These are phyloP conservation scores for Gigaspora rosea DNA, from an alignment of 192 early-diverging fungal species.

Conservation along the genomic window DNA sequence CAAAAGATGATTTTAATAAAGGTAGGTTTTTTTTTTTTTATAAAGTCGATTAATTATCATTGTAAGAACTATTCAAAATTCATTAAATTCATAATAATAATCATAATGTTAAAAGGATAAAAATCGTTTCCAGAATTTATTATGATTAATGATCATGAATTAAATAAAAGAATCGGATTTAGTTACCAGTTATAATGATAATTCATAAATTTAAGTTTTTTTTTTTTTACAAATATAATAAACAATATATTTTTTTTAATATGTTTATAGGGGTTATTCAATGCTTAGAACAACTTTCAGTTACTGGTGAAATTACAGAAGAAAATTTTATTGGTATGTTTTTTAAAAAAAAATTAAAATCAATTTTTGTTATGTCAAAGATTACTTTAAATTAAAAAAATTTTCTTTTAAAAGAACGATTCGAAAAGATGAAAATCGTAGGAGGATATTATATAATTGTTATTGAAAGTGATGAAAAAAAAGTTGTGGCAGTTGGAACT, in stretches of 20 bases:
- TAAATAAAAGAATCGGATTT: no score
- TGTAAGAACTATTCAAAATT: constrained; percentile 2
- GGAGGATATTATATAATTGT: constrained; percentile 79
- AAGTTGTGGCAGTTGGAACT: constrained; percentile 83
- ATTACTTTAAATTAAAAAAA: background rate
- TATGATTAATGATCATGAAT: no score
- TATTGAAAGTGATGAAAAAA: constrained; percentile 67
- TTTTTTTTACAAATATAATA: background rate
- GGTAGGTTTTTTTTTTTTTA: constrained; percentile 40
- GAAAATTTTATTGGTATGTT: constrained; percentile 64
- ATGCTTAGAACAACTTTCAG: constrained; percentile 75
- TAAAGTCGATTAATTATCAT: background rate
- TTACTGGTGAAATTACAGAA: constrained; percentile 73
- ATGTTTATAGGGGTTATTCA: constrained; percentile 51
- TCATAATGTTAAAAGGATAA: no score
- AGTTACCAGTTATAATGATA: no score
- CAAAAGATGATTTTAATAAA: constrained; percentile 77
- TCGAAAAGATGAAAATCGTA: constrained; percentile 70
- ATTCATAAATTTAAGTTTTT: no score
- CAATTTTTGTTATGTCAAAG: background rate
- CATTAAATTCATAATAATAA: no score
- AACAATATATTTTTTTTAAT: background rate
- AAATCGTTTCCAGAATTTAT: no score
- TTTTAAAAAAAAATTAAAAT: background rate
- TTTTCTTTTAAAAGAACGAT: constrained; percentile 56